phyloP scores from a whole-genome alignment of 352 stramenopile genomes.

The Phytophthora ohioensis region DNA sequence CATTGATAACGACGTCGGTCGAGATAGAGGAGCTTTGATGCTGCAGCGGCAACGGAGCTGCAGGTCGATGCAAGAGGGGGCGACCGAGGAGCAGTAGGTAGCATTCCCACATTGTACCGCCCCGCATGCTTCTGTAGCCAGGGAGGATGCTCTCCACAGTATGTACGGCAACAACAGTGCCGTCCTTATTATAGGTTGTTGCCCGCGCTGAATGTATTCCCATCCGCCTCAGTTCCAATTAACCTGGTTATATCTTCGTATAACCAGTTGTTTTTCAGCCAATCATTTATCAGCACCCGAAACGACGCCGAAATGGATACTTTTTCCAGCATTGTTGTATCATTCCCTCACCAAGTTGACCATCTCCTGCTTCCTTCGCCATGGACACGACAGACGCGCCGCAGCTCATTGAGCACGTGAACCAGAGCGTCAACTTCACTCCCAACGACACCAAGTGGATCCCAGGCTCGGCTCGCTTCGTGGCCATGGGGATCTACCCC shows the following conservation, averaged over 20 bases:
- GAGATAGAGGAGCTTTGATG: neutral
- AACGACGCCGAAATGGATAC: slow-evolving; percentile 33
- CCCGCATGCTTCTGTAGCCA: slow-evolving; percentile 16
- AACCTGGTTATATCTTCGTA: neutral
- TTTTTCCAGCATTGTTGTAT: slow-evolving; percentile 25
- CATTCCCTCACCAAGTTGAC: slow-evolving; percentile 3
- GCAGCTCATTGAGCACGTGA: slow-evolving; percentile 97
- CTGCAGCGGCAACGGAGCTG: neutral
- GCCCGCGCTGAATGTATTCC: neutral
- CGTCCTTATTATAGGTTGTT: too few species aligned
- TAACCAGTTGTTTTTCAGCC: too few species aligned
- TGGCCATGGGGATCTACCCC: slow-evolving; percentile 93
- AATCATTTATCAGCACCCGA: neutral
- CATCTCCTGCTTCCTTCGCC: slow-evolving; percentile 1
- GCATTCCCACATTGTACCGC: neutral
- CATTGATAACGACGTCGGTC: neutral
- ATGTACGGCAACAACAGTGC: too few species aligned
- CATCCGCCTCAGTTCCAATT: neutral
- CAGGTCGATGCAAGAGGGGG: slow-evolving; percentile 1
- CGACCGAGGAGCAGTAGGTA: neutral
- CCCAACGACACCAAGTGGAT: slow-evolving; percentile 96
- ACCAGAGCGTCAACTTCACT: slow-evolving; percentile 93
- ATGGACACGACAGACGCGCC: slow-evolving; percentile 97
- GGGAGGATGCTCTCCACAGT: neutral
- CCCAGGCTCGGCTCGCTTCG: slow-evolving; percentile 94